Conservation (phyloP, 768 basidiomycete genomes). For the Tulasnella sp. region DNA sequence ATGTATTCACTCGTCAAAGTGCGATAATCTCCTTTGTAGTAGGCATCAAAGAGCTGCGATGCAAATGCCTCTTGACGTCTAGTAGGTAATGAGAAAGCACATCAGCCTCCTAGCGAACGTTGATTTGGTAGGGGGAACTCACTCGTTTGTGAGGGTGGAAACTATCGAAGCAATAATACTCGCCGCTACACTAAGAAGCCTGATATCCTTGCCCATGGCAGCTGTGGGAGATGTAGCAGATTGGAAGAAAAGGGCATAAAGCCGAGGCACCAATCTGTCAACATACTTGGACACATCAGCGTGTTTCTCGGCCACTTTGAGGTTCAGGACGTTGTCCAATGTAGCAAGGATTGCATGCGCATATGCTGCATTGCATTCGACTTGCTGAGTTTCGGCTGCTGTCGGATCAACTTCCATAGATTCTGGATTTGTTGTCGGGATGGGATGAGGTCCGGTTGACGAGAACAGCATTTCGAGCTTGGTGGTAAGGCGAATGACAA, state of each 20-base stretch:
- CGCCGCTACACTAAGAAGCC: slow-evolving; percentile 49
- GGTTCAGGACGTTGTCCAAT: slow-evolving; percentile 45
- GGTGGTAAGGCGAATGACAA: slow-evolving; percentile 61
- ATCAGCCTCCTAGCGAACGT: not conserved
- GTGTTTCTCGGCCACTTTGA: slow-evolving; percentile 39
- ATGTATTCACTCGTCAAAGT: slow-evolving; percentile 44
- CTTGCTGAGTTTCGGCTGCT: slow-evolving; percentile 25
- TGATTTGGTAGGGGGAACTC: slow-evolving; percentile 25
- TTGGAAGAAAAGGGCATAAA: slow-evolving; percentile 53
- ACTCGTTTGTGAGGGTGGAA: slow-evolving; percentile 53
- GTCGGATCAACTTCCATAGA: slow-evolving; percentile 17
- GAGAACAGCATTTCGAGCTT: slow-evolving; percentile 44
- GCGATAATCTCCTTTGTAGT: slow-evolving; percentile 40
- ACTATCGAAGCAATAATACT: slow-evolving; percentile 55
- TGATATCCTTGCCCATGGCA: slow-evolving; percentile 31
- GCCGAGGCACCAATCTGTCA: slow-evolving; percentile 54
- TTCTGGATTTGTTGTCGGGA: slow-evolving; percentile 27
- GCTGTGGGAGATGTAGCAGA: slow-evolving; percentile 26
- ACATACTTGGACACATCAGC: slow-evolving; percentile 68
- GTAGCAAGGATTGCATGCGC: slow-evolving; percentile 69
- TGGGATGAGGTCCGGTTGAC: slow-evolving; percentile 31
- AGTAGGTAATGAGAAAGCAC: not conserved
- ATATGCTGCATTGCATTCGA: slow-evolving; percentile 65
- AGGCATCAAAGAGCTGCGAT: slow-evolving; percentile 39
- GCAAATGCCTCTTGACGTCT: slow-evolving; percentile 58